phyloP scores from a whole-genome alignment of 163 green algal genomes.

The Chlorella variabilis region DNA sequence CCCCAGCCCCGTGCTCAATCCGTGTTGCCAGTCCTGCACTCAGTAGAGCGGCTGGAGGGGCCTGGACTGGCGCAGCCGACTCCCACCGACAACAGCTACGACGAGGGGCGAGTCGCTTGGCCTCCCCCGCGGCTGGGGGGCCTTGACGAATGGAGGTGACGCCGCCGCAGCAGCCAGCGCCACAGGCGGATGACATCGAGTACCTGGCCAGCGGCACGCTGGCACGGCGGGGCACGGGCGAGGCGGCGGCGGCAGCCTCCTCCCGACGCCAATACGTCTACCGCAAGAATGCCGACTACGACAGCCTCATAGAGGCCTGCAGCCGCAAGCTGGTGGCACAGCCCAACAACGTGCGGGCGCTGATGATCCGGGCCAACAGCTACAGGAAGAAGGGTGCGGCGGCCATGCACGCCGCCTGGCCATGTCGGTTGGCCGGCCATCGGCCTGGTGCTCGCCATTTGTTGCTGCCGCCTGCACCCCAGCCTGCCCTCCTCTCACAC shows the following conservation, averaged over 20 bases:
- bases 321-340: constrained; percentile 49
- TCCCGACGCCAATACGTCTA: constrained; percentile 15
- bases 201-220: constrained; percentile 30
- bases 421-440: neutral
- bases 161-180: neutral
- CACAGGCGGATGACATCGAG: constrained; percentile 5
- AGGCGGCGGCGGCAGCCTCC: neutral
- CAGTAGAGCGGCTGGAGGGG: no score
- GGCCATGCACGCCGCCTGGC: neutral
- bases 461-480: neutral
- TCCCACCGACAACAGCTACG: no score
- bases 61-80: no score
- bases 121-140: no score
- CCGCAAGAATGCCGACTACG: constrained; percentile 52
- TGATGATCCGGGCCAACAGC: constrained; percentile 61
- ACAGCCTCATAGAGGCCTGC: constrained; percentile 61
- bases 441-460: neutral
- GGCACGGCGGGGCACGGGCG: neutral
- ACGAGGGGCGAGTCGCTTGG: no score
- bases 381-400: constrained; percentile 57
- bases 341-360: constrained; percentile 49
- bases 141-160: no score
- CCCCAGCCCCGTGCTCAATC: no score
- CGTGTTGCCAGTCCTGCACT: no score
- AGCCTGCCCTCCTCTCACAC: neutral